Base-by-base conservation (phyloP, 345 rosid genomes). In the Camelina sativa region DNA sequence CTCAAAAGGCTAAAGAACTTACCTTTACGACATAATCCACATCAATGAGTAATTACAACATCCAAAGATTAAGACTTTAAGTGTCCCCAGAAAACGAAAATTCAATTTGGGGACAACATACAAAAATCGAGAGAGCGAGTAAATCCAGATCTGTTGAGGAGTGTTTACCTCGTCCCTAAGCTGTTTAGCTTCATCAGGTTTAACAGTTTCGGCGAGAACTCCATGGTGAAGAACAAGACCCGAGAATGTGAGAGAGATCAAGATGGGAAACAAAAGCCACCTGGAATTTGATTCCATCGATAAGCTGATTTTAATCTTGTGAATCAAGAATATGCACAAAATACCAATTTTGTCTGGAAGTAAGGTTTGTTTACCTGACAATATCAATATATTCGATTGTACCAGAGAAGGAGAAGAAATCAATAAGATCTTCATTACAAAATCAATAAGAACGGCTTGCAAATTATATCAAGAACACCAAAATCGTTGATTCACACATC, bases 121-220 rank as follows among this genome's bases (percentile, higher is more conserved):
- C 1, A 12, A 38, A 16, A 51, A 55, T 37, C 5, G 40, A 11
- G 34, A 30, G 28, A 25, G 28, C 28, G 28, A 25, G 28, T 25
- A 25, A 25, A 19, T 11, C 16, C 17, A 69, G 69, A 62, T 69
- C 67, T 37, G 65, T 61, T 2, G 48, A n/a, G 7, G 16, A 50
- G 25, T 9, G 38, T 9, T 1, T 72, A 93, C 98, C 98, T 91
- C 98, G 72, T 93, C 97, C 16, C 98, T 85, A 63, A 93, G 96
- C 52, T 68, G 87, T 71, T 75, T 88, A 80, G 97, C 96, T 86
- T 93, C 97, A 44, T 74, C 82, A 46, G 83, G 73, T 60, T 88
- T 86, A 82, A 93, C 94, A 71, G 86, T 87, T 57, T 88, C 91
- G 4, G 92, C 92, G 11, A 78, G 30, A 67, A 82, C 78, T 74